Base-by-base conservation (phyloP, 805 yeast genomes). In the Cyberlindnera euphorbiiphila region DNA sequence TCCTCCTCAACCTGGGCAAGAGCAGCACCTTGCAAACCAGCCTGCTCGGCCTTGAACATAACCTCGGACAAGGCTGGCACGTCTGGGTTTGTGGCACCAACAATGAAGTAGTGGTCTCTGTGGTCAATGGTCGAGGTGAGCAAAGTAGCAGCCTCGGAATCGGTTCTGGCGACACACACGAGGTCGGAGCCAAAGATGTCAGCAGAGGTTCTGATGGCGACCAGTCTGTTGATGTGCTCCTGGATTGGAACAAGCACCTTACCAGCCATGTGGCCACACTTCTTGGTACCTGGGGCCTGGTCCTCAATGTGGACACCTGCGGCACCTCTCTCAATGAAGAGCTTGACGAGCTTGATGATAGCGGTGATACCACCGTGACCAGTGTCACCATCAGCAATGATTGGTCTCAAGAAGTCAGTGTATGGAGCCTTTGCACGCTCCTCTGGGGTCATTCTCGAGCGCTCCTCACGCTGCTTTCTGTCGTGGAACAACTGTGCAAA, bases 221-320 rank as follows among this genome's bases (percentile, higher is more conserved):
- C 81, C 61, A 91, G 73, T 64, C 98, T 79, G 70, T 86, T 88
- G 66, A 91, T 85, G 68, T 91, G 98, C 70, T 91, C 98, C 68
- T 88, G 96, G 43, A 88, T 93, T 47, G 98, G 98, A 46, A 91
- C 96, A 52, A 91, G 78, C 37, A 93, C 97, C 66, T 93, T 87
- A 55, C 98, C 98, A 50, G 95, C 97, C 98, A 91, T 91, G 68
- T 91, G 98, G 45, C 98, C 98, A 71, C 98, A 91, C 70, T 91
- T 91, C 67, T 91, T 91, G 55, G 97, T 91, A 56, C 97, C 96
- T 38, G 98, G 96, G 38, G 97, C 96, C 74, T 91, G 98, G 67
- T 91, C 98, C 70, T 91, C 98, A 61, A 91, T 88, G 64, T 91
- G 98, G 56, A 91, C 88, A 60, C 98, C 98, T 42, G 98, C 97